Conservation (phyloP, 768 basidiomycete species). For the Lactifluus subvellereus region DNA sequence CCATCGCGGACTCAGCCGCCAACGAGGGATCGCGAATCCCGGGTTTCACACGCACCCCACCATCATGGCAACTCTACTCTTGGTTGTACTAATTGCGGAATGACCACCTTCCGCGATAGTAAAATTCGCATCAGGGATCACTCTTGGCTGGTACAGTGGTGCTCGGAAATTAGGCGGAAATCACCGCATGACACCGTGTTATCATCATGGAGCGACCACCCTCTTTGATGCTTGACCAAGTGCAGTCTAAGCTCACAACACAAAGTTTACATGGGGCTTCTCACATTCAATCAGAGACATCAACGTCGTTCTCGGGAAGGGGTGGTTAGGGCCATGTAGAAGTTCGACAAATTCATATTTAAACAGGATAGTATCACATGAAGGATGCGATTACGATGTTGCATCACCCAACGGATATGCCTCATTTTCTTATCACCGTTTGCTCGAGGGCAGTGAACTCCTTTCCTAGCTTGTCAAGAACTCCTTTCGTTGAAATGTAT, state of each 20-base stretch:
- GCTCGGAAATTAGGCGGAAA: neutral
- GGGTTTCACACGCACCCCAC: neutral
- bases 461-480: constrained; percentile 15
- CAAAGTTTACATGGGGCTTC: constrained; percentile 2
- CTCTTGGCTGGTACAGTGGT: neutral
- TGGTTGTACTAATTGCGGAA: neutral
- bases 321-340: neutral
- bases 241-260: constrained; percentile 1
- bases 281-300: constrained; percentile 2
- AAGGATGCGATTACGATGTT: neutral
- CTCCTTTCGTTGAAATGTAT: constrained; percentile 1
- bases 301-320: constrained; percentile 6
- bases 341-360: constrained; percentile 2
- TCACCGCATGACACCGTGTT: neutral
- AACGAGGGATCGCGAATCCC: neutral
- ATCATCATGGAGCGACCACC: neutral
- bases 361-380: constrained; percentile 2
- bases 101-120: neutral
- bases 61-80: neutral
- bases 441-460: neutral
- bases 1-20: neutral
- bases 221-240: neutral
- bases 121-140: neutral
- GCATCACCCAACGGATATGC: neutral
- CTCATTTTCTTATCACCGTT: constrained; percentile 9